Evolutionary conservation across 495 filamentous ascomycete species (phyloP), one percentile per base, ranked within the genome.

Genomic region (Neurospora sp.): DNA sequence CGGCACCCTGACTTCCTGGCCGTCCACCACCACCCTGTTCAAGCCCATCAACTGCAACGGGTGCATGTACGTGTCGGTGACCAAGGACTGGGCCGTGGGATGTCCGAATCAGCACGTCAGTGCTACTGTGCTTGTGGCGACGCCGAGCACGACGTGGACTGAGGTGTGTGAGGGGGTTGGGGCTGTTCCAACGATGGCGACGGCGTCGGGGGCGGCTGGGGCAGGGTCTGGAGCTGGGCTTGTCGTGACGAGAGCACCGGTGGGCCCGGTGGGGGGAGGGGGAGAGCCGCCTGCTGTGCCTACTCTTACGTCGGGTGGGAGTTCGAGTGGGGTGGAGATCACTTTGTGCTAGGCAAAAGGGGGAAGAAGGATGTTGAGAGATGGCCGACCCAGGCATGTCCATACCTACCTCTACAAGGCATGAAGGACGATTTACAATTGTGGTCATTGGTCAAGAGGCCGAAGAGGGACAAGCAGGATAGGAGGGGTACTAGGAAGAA

Each of bases 11-110:
- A 82, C 78, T 0, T 24, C 75, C 38, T 81, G 78, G 39, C 77
- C 79, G n/a, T 77, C 76, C 1, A 82, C 81, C 11, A 78, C 75
- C 6, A 74, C 75, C 4, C 15, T 74, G 9, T 74, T 66, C 28
- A 70, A 71, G 39, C 71, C 72, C 17, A 70, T 83, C 24, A 70
- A 83, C 75, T 83, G 81, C 73, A 69, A 78, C 43, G 81, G 81
- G 5, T 83, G 81, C 71, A 45, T 74, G 15, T 59, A 74, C 39
- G 31, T 83, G 34, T 37, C 34, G 1, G 62, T 79, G 4, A 54
- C 70, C 34, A 69, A 73, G 5, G 71, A 76, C 21, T 48, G 72
- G 5, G 77, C 72, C 9, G 73, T 72, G 37, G 54, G 54, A 31
- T 83, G 81, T 72, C 80, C 81, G 21, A 80, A 76, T 69, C 69